phyloP scores from a whole-genome alignment of 2,329 filamentous ascomycete species.

The Apiospora pterosperma region DNA sequence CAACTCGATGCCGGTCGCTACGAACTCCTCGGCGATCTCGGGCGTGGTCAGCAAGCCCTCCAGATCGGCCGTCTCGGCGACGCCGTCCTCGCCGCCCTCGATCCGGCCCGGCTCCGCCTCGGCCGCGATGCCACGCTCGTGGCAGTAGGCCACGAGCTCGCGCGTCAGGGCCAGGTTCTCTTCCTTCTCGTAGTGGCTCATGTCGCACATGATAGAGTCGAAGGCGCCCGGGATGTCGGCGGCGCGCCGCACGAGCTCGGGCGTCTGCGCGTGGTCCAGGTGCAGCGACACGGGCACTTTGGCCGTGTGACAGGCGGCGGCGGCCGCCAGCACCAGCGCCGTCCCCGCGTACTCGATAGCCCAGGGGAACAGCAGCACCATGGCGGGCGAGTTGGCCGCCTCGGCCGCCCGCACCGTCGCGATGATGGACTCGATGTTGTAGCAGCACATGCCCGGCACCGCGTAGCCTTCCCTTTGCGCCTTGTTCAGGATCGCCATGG shows the following conservation, averaged over 20 bases:
- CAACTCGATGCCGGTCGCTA: conserved; percentile 64
- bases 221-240: conserved; percentile 58
- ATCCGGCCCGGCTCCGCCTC: conserved; percentile 72
- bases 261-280: conserved; percentile 64
- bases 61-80: conserved; percentile 48
- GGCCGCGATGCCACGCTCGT: conserved; percentile 62
- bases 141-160: conserved; percentile 61
- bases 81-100: conserved; percentile 63
- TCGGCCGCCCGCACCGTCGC: conserved; percentile 68
- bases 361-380: conserved; percentile 75
- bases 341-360: conserved; percentile 62
- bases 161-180: conserved; percentile 64
- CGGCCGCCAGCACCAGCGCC: conserved; percentile 52
- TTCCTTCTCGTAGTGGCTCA: conserved; percentile 69
- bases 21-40: conserved; percentile 62
- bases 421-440: conserved; percentile 68
- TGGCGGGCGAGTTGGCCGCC: conserved; percentile 61
- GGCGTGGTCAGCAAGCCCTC: conserved; percentile 54
- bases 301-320: conserved; percentile 52
- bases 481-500: conserved; percentile 53
- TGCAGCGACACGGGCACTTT: conserved; percentile 60
- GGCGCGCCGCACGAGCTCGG: conserved; percentile 57
- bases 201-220: conserved; percentile 74
- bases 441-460: conserved; percentile 59
- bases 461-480: conserved; percentile 54